Evolutionary conservation across 495 filamentous ascomycete species (phyloP), one percentile per base, ranked within the genome.

Genomic region (Chaetomium cochliodes): DNA sequence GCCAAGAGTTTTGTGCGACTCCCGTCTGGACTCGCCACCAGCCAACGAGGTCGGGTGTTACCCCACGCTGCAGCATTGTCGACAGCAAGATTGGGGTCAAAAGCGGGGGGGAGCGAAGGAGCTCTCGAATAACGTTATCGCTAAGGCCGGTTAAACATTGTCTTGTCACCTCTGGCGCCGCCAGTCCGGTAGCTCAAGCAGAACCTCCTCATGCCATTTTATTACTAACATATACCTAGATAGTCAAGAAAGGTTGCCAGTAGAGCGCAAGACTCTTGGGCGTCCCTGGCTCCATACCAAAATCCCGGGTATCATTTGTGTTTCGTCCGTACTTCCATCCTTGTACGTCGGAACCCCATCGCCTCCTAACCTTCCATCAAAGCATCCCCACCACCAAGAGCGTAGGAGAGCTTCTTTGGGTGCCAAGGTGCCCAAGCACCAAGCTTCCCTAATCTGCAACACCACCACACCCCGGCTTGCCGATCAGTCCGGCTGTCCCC

Each of bases 101-200:
- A 37, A 12, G 33, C 33, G 33, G 33, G 33, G 33, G 33, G 33
- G 33, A 37, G 41, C 28, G 13, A 50, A 16, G 44, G 37, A 52
- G 60, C 60, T 44, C 20, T n/a, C 28, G 28, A 3, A 6, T 12
- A 37, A 37, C 37, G 23, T 28, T 30, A 41, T 2, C 59, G 47
- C 60, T 44, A 54, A 55, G 39, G 53, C 61, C 61, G 61, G 61
- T 13, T 63, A 56, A 63, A 63, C 61, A 50, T 39, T 39, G 22
- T 23, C 39, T 12, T 51, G 1, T 12, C 33, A 11, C n/a, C 26
- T 42, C 33, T 42, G 33, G 20, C 20, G 13, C 59, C 33, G 15
- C 54, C 23, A 54, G 28, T 5, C 2, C 2, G 57, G 5, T 2
- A 15, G 23, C 22, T 22, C 50, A 41, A 55, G 33, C 33, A 30